Base-by-base conservation (phyloP, 257 asterid genomes). In the Cordia subcordata region DNA sequence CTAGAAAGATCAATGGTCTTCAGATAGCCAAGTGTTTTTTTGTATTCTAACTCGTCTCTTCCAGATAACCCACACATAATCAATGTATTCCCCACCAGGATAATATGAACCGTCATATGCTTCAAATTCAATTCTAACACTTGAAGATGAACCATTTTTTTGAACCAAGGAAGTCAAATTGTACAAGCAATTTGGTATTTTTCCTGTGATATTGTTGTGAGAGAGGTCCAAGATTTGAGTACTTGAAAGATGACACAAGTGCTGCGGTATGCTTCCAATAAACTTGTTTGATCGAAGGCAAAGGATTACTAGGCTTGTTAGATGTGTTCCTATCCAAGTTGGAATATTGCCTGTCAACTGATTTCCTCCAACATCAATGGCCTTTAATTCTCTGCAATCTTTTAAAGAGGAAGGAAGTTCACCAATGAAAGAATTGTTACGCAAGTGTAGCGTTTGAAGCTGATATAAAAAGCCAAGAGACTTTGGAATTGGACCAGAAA, bases 1-100 rank as follows among this genome's bases (percentile, higher is more conserved):
- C 72, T 62, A 0, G 85, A 76, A 17, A 80, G 70, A 62, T 73
- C 86, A 0, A 74, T 27, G 3, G 50, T 65, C 51, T 57, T 80
- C 8, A 76, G 65, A 47, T 64, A 63, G 38, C 45, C 10, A 15
- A 75, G 12, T 16, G 47, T 44, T 21, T 15, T 64, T 3, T 46
- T 21, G 57, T 72, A 68, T 39, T 53, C 74, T 0, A 5, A 1
- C 23, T 58, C 65, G 42, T 0, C 70, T 57, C 44, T 72, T 75
- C 76, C 84, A 75, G n/a, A 5, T 8, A 39, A 39, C 9, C 8
- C 9, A 39, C 44, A 39, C 12, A 39, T 8, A 39, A 8, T 12
- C 44, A 39, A n/a, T n/a, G n/a, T n/a, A n/a, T n/a, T 39, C 8
- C 44, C 8, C 44, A 39, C 44, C 44, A 39, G 8, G 12, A 39